phyloP scores from a whole-genome alignment of 2,329 filamentous ascomycete species.

The Diplodia seriata region DNA sequence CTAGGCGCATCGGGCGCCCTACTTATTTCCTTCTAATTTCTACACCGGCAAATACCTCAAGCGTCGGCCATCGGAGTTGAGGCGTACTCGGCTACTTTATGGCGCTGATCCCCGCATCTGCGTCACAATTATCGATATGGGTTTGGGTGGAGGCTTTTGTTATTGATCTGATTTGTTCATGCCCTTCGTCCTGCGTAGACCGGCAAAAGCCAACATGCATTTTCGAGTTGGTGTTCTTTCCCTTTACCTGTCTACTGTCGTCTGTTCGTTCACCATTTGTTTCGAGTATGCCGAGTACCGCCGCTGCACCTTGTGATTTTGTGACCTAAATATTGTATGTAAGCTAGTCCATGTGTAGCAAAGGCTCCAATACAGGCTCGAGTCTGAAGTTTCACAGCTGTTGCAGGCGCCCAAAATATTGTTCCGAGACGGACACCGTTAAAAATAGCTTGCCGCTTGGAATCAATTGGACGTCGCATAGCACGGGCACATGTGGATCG shows the following conservation, averaged over 20 bases:
- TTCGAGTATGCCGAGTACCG: slow-evolving; percentile 22
- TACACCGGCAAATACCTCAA: slow-evolving; percentile 30
- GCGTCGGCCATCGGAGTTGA: slow-evolving; percentile 26
- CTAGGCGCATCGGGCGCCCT: neutral
- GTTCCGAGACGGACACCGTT: slow-evolving; percentile 1
- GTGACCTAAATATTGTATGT: slow-evolving; percentile 16
- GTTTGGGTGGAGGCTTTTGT: slow-evolving; percentile 11
- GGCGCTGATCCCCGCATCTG: slow-evolving; percentile 10
- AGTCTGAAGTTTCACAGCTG: slow-evolving; percentile 1
- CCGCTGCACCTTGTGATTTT: slow-evolving; percentile 8
- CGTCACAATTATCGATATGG: slow-evolving; percentile 9
- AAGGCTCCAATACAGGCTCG: slow-evolving; percentile 9
- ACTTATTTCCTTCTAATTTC: slow-evolving; percentile 25
- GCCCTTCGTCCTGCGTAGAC: slow-evolving; percentile 9
- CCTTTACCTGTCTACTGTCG: neutral
- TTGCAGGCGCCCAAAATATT: neutral
- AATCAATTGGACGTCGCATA: neutral
- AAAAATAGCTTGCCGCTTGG: slow-evolving; percentile 1
- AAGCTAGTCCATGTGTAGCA: slow-evolving; percentile 6
- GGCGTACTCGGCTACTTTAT: slow-evolving; percentile 28
- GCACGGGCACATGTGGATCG: neutral
- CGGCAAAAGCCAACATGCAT: slow-evolving; percentile 24
- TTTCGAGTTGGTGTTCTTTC: slow-evolving; percentile 11
- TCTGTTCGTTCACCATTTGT: neutral
- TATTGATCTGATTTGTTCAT: neutral